Base-by-base conservation (phyloP, 176 grass and related monocot genomes). In the Guadua angustifolia region DNA sequence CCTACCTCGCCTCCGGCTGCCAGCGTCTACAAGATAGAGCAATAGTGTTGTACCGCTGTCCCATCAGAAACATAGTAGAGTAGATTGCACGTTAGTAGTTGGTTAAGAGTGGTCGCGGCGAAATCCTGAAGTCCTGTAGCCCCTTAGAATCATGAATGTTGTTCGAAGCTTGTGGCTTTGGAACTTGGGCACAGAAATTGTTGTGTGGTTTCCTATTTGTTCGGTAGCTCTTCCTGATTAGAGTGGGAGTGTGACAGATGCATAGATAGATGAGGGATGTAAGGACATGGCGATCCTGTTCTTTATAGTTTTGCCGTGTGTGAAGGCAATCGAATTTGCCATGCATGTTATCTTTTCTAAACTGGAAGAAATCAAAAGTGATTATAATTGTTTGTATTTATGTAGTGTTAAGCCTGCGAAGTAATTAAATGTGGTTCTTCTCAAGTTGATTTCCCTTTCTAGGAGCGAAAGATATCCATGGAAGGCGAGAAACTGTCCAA, bases 11-110 rank as follows among this genome's bases (percentile, higher is more conserved):
- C 71, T 98, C 93, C 21, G 93, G 91, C 18, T 92, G 87, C 81
- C 77, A n/a, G 77, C 62, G 88, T 95, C 60, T 98, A 98, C 86
- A 94, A 88, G 82, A 83, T 98, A 26, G 93, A 95, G 93, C 93
- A 95, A 40, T 53, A 25, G 32, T 26, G 6, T 40, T 50, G 16
- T n/a, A 32, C 6, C 67, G 2, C 44, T 71, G 45, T 42, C 73
- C 11, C 25, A 21, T 26, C 22, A 2, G 42, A 40, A 84, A 29
- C 6, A 64, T 26, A 12, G 45, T 32, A 22, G 8, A 56, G 35
- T n/a, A 19, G 22, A 35, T 68, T 69, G 62, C 10, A 9, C 53
- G n/a, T 36, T 4, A 58, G 3, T 50, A 52, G 22, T 26, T 53
- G 25, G 14, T 39, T 56, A 19, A 19, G n/a, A 78, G 14, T 38